Conservation (phyloP, 768 basidiomycete species). For the Hygrocybe punicea region DNA sequence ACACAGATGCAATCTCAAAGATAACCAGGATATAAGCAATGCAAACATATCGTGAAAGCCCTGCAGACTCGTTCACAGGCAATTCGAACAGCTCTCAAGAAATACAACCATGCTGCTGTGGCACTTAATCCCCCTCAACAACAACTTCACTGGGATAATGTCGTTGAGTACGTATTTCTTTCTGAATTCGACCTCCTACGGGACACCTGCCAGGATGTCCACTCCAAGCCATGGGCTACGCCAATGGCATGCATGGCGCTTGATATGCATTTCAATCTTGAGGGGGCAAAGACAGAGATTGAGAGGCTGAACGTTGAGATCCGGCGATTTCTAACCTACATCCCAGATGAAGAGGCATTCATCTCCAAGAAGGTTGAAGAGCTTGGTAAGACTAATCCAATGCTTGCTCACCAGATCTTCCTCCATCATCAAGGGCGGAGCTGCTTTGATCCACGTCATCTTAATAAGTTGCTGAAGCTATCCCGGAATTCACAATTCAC, state of each 20-base stretch:
- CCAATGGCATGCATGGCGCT: constrained; percentile 20
- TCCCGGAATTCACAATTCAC: too few relatives aligned
- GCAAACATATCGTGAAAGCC: constrained; percentile 33
- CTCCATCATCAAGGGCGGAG: too few relatives aligned
- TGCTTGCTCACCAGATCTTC: too few relatives aligned
- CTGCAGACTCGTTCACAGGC: constrained; percentile 28
- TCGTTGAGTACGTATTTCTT: constrained; percentile 19
- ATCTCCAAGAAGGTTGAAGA: too few relatives aligned
- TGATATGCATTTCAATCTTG: constrained; percentile 27
- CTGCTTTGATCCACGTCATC: too few relatives aligned
- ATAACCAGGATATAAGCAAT: constrained; percentile 32
- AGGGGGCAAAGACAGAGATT: constrained; percentile 31
- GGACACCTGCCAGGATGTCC: constrained; percentile 29
- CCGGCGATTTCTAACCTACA: constrained; percentile 19
- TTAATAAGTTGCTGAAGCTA: too few relatives aligned
- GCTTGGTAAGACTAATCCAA: too few relatives aligned
- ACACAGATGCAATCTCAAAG: constrained; percentile 10
- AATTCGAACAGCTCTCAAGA: constrained; percentile 28
- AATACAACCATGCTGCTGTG: constrained; percentile 31
- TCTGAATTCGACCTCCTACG: constrained; percentile 34
- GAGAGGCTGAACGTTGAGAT: constrained; percentile 32
- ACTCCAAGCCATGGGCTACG: constrained; percentile 26
- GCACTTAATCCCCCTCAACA: constrained; percentile 15
- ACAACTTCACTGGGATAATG: constrained; percentile 19
- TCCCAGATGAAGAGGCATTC: constrained; percentile 20